Evolutionary conservation across 306 rosid genomes (phyloP).

Genomic region (Trichosanthes truncata): DNA sequence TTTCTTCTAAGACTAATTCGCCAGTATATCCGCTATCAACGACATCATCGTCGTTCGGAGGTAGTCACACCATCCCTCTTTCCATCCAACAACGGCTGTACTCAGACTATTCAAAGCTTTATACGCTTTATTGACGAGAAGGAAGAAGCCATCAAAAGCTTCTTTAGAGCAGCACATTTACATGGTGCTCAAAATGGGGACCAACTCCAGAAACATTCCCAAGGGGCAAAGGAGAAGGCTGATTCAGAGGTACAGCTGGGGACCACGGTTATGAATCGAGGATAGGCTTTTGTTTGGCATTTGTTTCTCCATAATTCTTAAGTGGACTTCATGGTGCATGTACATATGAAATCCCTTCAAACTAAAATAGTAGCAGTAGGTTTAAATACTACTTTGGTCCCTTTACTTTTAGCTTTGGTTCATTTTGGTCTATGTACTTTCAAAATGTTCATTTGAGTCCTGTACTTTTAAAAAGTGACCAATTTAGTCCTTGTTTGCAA

Average conservation of each 20-base stretch:
- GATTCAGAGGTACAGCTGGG: neutral
- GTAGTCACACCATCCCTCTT: slow-evolving; percentile 18
- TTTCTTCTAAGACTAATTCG: slow-evolving; percentile 42
- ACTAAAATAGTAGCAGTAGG: neutral
- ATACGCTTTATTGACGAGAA: slow-evolving; percentile 62
- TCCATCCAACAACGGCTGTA: slow-evolving; percentile 26
- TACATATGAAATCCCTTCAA: neutral
- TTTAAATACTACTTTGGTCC: too few relatives aligned
- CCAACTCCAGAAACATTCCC: neutral
- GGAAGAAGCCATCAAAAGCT: slow-evolving; percentile 80
- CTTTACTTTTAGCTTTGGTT: too few relatives aligned
- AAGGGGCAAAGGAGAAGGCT: neutral
- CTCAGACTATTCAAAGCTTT: slow-evolving; percentile 46
- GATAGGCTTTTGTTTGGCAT: neutral
- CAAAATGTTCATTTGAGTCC: too few relatives aligned
- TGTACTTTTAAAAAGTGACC: too few relatives aligned
- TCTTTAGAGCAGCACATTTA: slow-evolving; percentile 20
- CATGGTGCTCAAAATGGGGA: neutral
- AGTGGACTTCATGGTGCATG: neutral
- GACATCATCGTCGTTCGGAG: slow-evolving; percentile 25
- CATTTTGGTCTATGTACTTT: neutral
- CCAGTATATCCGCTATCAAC: slow-evolving; percentile 50
- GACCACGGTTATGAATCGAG: neutral
- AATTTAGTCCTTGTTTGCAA: too few relatives aligned
- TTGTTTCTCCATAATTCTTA: neutral